Percentiles rank a stretch among this genome's conserved stretches.
phyloP scores from a whole-genome alignment of 805 yeast genomes.

The Nakazawaea holstii region DNA sequence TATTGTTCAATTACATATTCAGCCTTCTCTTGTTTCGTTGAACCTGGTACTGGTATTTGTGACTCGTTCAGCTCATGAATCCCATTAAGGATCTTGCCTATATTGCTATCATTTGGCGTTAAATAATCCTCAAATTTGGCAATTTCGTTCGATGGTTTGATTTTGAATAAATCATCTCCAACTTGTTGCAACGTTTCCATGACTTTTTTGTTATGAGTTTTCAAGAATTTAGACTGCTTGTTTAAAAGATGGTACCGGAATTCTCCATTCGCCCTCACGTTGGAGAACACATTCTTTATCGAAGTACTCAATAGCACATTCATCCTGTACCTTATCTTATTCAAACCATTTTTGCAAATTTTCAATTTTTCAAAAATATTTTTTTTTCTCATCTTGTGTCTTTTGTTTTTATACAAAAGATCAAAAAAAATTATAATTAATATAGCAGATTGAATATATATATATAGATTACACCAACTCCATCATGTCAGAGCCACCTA shows the following conservation, averaged over 20 bases:
- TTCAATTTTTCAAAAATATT: no score
- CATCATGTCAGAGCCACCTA: neutral
- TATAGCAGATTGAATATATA: neutral
- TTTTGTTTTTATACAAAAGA: no score
- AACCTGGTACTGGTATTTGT: slow-evolving; percentile 2
- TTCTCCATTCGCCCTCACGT: neutral
- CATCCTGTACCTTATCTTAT: neutral
- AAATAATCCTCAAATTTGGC: slow-evolving; percentile 13
- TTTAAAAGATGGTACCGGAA: neutral
- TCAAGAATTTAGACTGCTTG: neutral
- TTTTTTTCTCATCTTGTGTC: no score
- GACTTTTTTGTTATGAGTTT: neutral
- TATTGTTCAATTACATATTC: slow-evolving; percentile 22
- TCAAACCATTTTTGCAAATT: neutral
- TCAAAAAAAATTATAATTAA: no score
- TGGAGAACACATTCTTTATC: neutral
- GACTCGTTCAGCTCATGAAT: neutral
- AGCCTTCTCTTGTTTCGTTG: slow-evolving; percentile 8
- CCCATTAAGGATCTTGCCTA: slow-evolving; percentile 23
- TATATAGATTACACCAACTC: neutral
- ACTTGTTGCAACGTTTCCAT: neutral
- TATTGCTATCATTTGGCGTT: slow-evolving; percentile 20
- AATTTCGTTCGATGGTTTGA: neutral
- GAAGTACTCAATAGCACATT: neutral
- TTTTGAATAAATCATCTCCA: neutral